Evolutionary conservation across 331 rosid species (phyloP).

Genomic region (Ulmus americana): DNA sequence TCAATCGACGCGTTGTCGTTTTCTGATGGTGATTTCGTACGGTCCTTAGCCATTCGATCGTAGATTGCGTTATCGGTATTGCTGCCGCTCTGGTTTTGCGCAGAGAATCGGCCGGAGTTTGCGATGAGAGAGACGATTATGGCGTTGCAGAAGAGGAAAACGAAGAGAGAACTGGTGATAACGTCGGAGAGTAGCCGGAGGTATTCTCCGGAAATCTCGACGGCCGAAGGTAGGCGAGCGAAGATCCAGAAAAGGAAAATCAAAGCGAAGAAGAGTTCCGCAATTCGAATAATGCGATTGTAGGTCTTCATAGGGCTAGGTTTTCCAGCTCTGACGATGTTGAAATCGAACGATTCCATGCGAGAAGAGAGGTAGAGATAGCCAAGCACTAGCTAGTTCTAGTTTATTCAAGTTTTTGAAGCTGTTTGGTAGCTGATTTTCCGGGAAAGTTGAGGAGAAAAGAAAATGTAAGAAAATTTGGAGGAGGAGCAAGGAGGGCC

Average conservation of each 20-base stretch:
- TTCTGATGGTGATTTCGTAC: not conserved
- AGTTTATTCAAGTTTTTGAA: not conserved
- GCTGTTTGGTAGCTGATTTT: conserved; percentile 1
- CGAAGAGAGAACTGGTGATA: conserved; percentile 51
- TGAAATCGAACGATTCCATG: conserved; percentile 33
- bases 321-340: conserved; percentile 21
- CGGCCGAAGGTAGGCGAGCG: conserved; percentile 50
- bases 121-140: conserved; percentile 53
- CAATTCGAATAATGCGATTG: conserved; percentile 43
- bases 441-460: not conserved
- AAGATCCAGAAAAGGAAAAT: conserved; percentile 46
- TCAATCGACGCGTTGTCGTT: not conserved
- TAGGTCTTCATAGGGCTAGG: conserved; percentile 19
- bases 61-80: conserved; percentile 21
- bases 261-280: conserved; percentile 36
- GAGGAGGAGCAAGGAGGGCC: not conserved
- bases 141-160: conserved; percentile 59
- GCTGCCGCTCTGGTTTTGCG: not conserved
- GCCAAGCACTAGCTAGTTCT: not conserved
- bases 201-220: conserved; percentile 37
- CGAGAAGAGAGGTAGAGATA: not conserved
- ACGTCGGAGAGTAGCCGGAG: conserved; percentile 32
- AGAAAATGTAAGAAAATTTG: not conserved
- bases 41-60: conserved; percentile 18
- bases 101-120: conserved; percentile 37